Evolutionary conservation across 2,329 filamentous ascomycete genomes (phyloP).

Genomic region (Myriangium duriaei): DNA sequence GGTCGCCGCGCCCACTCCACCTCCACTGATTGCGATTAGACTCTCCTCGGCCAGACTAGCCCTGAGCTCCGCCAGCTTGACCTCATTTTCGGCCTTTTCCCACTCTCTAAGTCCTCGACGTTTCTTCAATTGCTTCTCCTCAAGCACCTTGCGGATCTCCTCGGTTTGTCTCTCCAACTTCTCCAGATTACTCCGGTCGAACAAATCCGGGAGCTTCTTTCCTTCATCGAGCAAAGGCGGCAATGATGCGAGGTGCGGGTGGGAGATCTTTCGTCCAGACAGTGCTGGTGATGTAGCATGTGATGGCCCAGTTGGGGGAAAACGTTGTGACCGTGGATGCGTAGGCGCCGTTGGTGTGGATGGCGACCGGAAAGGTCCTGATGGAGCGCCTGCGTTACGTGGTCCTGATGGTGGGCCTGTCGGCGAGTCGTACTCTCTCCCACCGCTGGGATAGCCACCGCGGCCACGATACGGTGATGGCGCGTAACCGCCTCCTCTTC

Average conservation of each 20-base stretch:
- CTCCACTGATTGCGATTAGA: conserved; percentile 29
- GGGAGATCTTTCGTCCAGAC: conserved; percentile 4
- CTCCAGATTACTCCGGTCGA: conserved; percentile 30
- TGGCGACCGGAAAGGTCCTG: conserved; percentile 8
- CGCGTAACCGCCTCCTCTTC: conserved; percentile 14
- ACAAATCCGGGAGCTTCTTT: conserved; percentile 28
- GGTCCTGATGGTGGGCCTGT: conserved; percentile 21
- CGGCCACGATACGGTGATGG: conserved; percentile 19
- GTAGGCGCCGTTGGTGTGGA: conserved; percentile 4
- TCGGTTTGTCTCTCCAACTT: conserved; percentile 37
- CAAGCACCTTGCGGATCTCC: conserved; percentile 32
- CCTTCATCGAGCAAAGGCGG: conserved; percentile 34
- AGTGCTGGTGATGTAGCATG: conserved; percentile 4
- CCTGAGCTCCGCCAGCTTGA: conserved; percentile 31
- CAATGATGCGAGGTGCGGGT: conserved; percentile 29
- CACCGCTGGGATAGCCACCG: conserved; percentile 13
- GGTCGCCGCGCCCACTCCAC: conserved; percentile 25
- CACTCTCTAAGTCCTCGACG: conserved; percentile 33
- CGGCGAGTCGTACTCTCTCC: conserved; percentile 9
- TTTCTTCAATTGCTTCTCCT: conserved; percentile 34
- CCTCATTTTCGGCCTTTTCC: conserved; percentile 33
- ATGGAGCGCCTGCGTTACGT: conserved; percentile 14
- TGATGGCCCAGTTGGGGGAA: conserved; percentile 2
- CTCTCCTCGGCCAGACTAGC: conserved; percentile 35
- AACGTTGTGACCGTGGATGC: conserved; percentile 8